A percentile compares a stretch with the other conserved stretches of the same genome.
These are phyloP conservation scores for Fragosphaeria purpurea DNA, from an alignment of 2,329 filamentous ascomycete species.

Conservation along the genomic window DNA sequence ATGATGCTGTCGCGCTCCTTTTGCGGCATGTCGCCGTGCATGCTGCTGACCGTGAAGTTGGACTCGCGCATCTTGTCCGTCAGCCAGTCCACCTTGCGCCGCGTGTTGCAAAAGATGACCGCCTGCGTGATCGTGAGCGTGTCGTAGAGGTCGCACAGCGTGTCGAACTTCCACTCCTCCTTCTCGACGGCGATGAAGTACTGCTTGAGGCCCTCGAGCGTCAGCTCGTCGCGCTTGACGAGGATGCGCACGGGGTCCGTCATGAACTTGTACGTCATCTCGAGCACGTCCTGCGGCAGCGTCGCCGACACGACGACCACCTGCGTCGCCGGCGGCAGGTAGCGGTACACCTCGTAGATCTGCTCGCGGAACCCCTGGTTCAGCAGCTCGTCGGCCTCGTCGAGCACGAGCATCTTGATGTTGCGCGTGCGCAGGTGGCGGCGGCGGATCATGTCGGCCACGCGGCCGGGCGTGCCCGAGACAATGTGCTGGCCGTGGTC, in stretches of 20 bases:
- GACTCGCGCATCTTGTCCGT: conserved; percentile 99
- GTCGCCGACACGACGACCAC: conserved; percentile 98
- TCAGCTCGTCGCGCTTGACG: conserved; percentile 97
- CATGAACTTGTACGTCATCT: conserved; percentile 99
- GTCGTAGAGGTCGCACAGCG: conserved; percentile 95
- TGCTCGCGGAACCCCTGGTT: conserved; percentile 96
- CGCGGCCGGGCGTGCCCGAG: conserved; percentile 91
- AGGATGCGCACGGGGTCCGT: conserved; percentile 92
- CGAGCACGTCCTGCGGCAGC: conserved; percentile 91
- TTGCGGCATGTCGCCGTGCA: conserved; percentile 99
- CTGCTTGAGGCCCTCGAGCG: conserved; percentile 93
- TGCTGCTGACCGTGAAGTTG: conserved; percentile 96
- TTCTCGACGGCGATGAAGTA: conserved; percentile 99
- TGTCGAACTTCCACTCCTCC: conserved; percentile 99
- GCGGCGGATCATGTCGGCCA: conserved; percentile 56
- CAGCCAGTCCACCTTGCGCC: conserved; percentile 97
- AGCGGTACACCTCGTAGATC: conserved; percentile 98
- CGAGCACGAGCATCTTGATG: conserved; percentile 55
- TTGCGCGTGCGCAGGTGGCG: conserved; percentile 48
- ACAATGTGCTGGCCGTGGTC: conserved; percentile 98
- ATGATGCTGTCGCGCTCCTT: conserved; percentile 98
- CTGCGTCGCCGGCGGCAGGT: conserved; percentile 90
- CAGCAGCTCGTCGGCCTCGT: conserved; percentile 56
- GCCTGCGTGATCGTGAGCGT: conserved; percentile 97
- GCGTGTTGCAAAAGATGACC: conserved; percentile 99